Evolutionary conservation across 345 rosid species (phyloP).

Genomic region (Physaria fendleri): DNA sequence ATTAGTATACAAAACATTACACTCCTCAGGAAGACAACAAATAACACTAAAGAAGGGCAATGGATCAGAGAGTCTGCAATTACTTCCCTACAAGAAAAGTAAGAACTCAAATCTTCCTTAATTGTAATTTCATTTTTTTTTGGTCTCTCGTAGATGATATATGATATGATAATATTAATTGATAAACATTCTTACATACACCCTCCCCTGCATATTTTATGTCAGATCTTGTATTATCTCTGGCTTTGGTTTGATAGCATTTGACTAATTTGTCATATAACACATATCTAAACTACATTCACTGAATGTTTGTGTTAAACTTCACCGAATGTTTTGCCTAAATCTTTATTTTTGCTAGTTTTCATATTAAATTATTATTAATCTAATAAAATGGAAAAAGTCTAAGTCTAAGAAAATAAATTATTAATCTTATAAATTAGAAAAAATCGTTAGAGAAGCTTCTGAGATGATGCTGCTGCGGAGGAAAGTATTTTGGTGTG

Average conservation of each 20-base stretch:
- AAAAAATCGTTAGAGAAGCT: too few relatives aligned
- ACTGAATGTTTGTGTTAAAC: background rate
- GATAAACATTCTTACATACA: conserved; percentile 11
- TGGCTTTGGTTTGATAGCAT: background rate
- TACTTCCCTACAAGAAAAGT: background rate
- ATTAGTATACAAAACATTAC: conserved; percentile 30
- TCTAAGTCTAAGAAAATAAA: too few relatives aligned
- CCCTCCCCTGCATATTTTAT: background rate
- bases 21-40: conserved; percentile 21
- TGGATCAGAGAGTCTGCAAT: background rate
- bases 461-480: too few relatives aligned
- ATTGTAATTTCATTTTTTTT: background rate
- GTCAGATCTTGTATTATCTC: background rate
- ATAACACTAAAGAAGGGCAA: background rate
- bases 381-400: too few relatives aligned
- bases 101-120: conserved; percentile 3
- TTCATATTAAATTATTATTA: background rate
- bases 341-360: background rate
- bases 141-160: background rate
- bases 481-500: conserved; percentile 25
- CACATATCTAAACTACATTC: background rate
- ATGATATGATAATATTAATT: conserved; percentile 3
- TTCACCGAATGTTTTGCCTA: background rate
- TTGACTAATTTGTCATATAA: background rate
- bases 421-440: too few relatives aligned